phyloP scores from a whole-genome alignment of 2,329 filamentous ascomycete genomes.

The Colletotrichum neosansevieriae region DNA sequence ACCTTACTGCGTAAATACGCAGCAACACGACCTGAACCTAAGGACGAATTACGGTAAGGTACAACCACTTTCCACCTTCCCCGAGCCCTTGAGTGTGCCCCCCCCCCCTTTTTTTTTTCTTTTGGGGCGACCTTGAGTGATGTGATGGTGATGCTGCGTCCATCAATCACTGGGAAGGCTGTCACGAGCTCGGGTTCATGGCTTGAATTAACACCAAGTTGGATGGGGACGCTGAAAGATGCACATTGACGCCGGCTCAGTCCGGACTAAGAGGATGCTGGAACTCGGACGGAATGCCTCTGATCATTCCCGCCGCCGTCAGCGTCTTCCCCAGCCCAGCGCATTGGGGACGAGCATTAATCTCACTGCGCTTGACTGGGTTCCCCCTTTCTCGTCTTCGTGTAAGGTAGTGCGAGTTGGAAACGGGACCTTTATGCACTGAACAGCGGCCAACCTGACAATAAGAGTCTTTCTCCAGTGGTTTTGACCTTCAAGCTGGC shows the following conservation, averaged over 20 bases:
- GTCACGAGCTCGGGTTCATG: slow-evolving; percentile 21
- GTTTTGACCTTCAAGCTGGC: no score
- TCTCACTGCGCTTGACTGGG: slow-evolving; percentile 24
- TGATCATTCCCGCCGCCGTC: slow-evolving; percentile 27
- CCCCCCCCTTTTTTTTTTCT: slow-evolving; percentile 26
- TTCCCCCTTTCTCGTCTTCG: slow-evolving; percentile 33
- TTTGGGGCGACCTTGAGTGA: slow-evolving; percentile 14
- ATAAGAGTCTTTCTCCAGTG: slow-evolving; percentile 3
- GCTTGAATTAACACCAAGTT: slow-evolving; percentile 16
- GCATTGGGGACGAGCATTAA: slow-evolving; percentile 31
- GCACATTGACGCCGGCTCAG: neutral
- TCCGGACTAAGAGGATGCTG: neutral
- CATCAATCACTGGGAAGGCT: slow-evolving; percentile 23
- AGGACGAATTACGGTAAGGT: no score
- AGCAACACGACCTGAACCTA: slow-evolving; percentile 7
- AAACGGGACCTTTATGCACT: slow-evolving; percentile 36
- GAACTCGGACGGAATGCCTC: slow-evolving; percentile 22
- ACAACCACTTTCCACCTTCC: slow-evolving; percentile 39
- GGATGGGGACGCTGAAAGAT: slow-evolving; percentile 12
- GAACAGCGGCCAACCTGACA: slow-evolving; percentile 37
- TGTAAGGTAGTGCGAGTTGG: slow-evolving; percentile 26
- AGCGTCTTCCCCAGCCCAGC: slow-evolving; percentile 15
- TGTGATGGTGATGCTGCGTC: slow-evolving; percentile 22
- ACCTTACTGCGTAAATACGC: neutral
- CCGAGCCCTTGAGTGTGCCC: slow-evolving; percentile 26